phyloP scores from a whole-genome alignment of 2,329 filamentous ascomycete species.

The Fusarium agapanthi region DNA sequence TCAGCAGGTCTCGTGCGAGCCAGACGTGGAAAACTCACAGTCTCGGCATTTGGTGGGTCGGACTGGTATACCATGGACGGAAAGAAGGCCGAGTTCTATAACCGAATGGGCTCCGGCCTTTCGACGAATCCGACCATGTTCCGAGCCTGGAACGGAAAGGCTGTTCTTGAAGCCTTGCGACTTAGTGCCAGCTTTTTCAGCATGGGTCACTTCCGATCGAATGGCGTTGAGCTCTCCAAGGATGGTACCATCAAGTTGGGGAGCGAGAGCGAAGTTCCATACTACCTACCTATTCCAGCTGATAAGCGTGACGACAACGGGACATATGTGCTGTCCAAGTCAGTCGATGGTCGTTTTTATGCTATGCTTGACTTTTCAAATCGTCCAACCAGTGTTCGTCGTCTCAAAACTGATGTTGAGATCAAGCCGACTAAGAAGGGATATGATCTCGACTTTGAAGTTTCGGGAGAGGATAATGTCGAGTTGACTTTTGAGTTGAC shows the following conservation, averaged over 20 bases:
- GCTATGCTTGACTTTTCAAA: constrained; percentile 19
- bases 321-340: constrained; percentile 3
- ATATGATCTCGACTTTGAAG: constrained; percentile 10
- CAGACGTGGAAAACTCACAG: constrained; percentile 13
- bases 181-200: constrained; percentile 25
- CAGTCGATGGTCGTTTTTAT: constrained; percentile 11
- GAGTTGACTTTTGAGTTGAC: constrained; percentile 22
- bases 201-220: constrained; percentile 27
- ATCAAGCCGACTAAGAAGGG: constrained; percentile 1
- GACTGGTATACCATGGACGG: constrained; percentile 22
- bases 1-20: constrained; percentile 9
- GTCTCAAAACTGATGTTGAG: constrained; percentile 15
- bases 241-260: background rate
- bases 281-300: constrained; percentile 10
- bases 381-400: constrained; percentile 1
- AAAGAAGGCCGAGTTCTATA: constrained; percentile 24
- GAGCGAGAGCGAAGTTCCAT: constrained; percentile 12
- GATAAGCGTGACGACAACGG: constrained; percentile 3
- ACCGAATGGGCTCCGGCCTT: constrained; percentile 22
- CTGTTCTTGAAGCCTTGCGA: constrained; percentile 13
- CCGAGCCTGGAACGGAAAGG: constrained; percentile 27
- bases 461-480: constrained; percentile 18
- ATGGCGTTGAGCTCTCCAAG: background rate
- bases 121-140: constrained; percentile 30
- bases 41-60: constrained; percentile 23